Evolutionary conservation across 2,329 filamentous ascomycete genomes (phyloP).

Genomic region (Diaporthe amygdali): DNA sequence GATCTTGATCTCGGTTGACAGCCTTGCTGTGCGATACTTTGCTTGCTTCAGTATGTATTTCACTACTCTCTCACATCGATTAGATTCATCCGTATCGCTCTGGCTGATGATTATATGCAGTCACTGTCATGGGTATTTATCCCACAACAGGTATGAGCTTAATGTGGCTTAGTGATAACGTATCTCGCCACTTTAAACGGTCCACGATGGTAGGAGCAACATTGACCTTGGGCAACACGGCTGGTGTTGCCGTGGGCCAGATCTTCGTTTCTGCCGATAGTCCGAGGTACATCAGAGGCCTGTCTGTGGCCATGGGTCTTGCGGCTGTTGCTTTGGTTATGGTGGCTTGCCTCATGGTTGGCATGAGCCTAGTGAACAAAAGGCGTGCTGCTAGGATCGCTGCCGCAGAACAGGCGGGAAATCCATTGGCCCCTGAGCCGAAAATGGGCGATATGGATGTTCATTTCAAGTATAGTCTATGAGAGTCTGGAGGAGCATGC

Average conservation of each 20-base stretch:
- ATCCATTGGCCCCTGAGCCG: constrained; percentile 28
- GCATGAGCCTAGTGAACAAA: constrained; percentile 35
- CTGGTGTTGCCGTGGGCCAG: constrained; percentile 53
- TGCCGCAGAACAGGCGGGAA: constrained; percentile 30
- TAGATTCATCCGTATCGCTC: not conserved
- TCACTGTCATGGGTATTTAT: constrained; percentile 34
- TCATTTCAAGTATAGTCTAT: constrained; percentile 33
- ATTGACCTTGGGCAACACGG: constrained; percentile 52
- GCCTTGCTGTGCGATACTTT: constrained; percentile 34
- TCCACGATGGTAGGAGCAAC: constrained; percentile 51
- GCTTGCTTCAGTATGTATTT: constrained; percentile 29
- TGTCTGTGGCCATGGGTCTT: constrained; percentile 35
- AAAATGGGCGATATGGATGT: constrained; percentile 35
- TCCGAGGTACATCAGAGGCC: constrained; percentile 37
- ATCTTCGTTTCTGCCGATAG: constrained; percentile 41
- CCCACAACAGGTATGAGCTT: constrained; percentile 40
- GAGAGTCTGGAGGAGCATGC: not conserved
- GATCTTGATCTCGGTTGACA: constrained; percentile 34
- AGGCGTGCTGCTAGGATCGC: constrained; percentile 31
- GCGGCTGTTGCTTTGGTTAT: constrained; percentile 32
- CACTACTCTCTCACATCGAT: not conserved
- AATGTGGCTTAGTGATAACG: constrained; percentile 54
- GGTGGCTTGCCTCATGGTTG: constrained; percentile 33
- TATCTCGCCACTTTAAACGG: constrained; percentile 52
- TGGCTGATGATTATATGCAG: constrained; percentile 12